Percentiles rank a stretch among this genome's conserved stretches.
These are phyloP conservation scores for Ganoderma multipileum DNA, from an alignment of 1,284 basidiomycete species.

Conservation along the genomic window DNA sequence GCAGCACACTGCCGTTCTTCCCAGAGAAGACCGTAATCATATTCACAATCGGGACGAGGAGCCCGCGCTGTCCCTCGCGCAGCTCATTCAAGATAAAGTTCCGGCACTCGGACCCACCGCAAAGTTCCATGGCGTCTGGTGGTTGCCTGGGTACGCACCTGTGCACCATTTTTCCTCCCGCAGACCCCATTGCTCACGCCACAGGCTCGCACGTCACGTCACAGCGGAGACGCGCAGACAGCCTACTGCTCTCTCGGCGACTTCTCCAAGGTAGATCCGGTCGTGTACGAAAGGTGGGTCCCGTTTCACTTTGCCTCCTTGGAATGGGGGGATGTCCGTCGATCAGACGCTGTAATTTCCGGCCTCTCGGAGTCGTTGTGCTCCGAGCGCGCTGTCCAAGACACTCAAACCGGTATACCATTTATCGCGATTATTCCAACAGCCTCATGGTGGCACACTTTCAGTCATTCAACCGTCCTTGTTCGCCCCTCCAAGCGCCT, in stretches of 20 bases:
- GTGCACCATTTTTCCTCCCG: neutral
- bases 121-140: slow-evolving; percentile 34
- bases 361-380: neutral
- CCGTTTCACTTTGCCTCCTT: neutral
- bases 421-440: neutral
- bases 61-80: slow-evolving; percentile 17
- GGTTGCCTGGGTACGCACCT: slow-evolving; percentile 36
- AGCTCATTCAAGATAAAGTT: slow-evolving; percentile 31
- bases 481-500: neutral
- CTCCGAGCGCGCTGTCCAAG: neutral
- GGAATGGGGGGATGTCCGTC: neutral
- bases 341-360: neutral
- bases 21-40: neutral
- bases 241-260: slow-evolving; percentile 36
- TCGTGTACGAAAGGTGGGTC: slow-evolving; percentile 36
- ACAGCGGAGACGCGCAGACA: slow-evolving; percentile 37
- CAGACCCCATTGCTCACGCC: neutral
- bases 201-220: neutral
- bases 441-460: neutral
- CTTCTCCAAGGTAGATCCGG: slow-evolving; percentile 33
- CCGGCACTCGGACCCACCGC: slow-evolving; percentile 27
- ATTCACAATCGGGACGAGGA: neutral
- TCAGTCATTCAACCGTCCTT: neutral
- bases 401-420: neutral
- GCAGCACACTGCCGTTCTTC: slow-evolving; percentile 14